Evolutionary conservation across 108 stramenopile genomes (phyloP), one percentile per base, ranked within the genome.

Genomic region (Nitzschia sp.): DNA sequence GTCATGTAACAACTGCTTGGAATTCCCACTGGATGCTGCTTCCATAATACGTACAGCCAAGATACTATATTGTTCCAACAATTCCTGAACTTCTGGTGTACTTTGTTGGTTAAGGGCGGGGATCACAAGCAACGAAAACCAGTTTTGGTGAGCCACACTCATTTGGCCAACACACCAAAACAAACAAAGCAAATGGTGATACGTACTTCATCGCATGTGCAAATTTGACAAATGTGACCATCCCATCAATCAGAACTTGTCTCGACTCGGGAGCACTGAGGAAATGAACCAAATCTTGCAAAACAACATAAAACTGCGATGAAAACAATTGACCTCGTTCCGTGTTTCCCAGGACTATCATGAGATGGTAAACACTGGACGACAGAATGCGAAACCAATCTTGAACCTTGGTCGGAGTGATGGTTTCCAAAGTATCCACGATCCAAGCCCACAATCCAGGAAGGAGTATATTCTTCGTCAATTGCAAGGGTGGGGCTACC

Each of bases 241-340:
- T 87, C 22, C 72, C 67, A 75, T 92, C 91, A 9, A 87, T 67
- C 71, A 82, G 72, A 15, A 75, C 81, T 69, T 88, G 87, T 46
- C 88, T 62, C 19, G 81, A 73, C 14, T 70, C 75, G 8, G 81
- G 80, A 0, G 81, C 77, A 44, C 77, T 76, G 37, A 79, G 51
- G 24, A 70, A 59, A 53, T 86, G 81, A 6, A 69, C 10, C 12
- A 76, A 44, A 53, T 68, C 56, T 17, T 69, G 67, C 0, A 68
- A 24, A 7, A 65, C 75, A 25, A 64, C 34, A 60, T 39, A 48
- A 10, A 71, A 25, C 46, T 71, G 63, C 5, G 24, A 53, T 8
- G 58, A 52, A 52, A 77, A 70, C 20, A 56, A 14, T 40, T 67
- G 22, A 0, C 83, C 83, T 11, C 39, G 19, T 22, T 59, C 58